These are phyloP conservation scores for Colletotrichum sojae DNA, from an alignment of 2,329 filamentous ascomycete species.

Conservation along the genomic window DNA sequence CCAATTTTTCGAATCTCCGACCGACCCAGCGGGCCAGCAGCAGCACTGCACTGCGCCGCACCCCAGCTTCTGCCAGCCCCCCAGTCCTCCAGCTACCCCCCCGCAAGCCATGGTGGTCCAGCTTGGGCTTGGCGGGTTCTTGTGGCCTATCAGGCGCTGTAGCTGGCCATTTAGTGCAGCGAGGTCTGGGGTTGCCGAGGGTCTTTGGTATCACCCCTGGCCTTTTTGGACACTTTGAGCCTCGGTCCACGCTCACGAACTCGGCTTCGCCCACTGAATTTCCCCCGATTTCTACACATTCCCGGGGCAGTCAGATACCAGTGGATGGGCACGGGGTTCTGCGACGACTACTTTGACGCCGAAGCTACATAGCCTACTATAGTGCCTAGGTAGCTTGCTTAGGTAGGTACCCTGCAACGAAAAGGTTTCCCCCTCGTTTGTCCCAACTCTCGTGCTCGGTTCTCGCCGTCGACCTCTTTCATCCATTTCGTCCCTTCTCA, in stretches of 20 bases:
- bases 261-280: slow-evolving; percentile 32
- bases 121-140: slow-evolving; percentile 24
- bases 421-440: slow-evolving; percentile 23
- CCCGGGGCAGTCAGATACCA: not conserved
- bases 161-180: slow-evolving; percentile 17
- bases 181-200: slow-evolving; percentile 40
- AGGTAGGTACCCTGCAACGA: slow-evolving; percentile 7
- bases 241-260: slow-evolving; percentile 39
- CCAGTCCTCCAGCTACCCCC: slow-evolving; percentile 26
- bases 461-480: not conserved
- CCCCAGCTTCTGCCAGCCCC: slow-evolving; percentile 32
- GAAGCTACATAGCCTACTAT: too few relatives aligned
- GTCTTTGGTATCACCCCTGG: slow-evolving; percentile 31
- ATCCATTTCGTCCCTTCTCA: slow-evolving; percentile 17
- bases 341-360: too few relatives aligned
- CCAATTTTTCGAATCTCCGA: slow-evolving; percentile 33
- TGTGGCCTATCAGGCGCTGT: slow-evolving; percentile 28
- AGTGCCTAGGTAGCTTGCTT: not conserved
- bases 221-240: slow-evolving; percentile 30
- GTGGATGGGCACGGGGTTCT: too few relatives aligned
- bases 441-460: slow-evolving; percentile 7
- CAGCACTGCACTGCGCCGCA: not conserved
- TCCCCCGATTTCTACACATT: slow-evolving; percentile 22
- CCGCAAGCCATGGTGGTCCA: slow-evolving; percentile 32
- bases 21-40: not conserved